These are phyloP conservation scores for Dactylellina leptospora DNA, from an alignment of 2,329 filamentous ascomycete species.

Conservation along the genomic window DNA sequence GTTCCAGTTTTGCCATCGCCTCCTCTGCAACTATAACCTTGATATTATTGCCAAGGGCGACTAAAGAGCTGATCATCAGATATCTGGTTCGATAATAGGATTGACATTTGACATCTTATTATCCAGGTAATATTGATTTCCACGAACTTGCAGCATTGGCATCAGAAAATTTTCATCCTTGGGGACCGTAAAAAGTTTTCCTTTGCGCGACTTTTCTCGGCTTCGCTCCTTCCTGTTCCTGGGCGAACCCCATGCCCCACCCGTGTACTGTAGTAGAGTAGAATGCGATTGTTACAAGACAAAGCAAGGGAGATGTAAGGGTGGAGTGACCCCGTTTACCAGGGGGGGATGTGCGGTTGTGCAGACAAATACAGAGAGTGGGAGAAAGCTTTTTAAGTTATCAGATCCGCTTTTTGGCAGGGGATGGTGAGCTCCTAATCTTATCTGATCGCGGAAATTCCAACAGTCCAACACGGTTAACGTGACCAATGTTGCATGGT, in stretches of 20 bases:
- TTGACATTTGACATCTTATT: slow-evolving; percentile 12
- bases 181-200: slow-evolving; percentile 7
- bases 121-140: neutral
- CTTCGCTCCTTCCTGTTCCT: slow-evolving; percentile 44
- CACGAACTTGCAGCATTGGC: slow-evolving; percentile 5
- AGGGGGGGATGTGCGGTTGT: slow-evolving; percentile 2
- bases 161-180: slow-evolving; percentile 25
- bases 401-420: slow-evolving; percentile 37
- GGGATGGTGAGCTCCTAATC: slow-evolving; percentile 41
- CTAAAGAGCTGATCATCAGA: slow-evolving; percentile 7
- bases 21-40: neutral
- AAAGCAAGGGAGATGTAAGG: too few relatives aligned
- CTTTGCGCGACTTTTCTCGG: slow-evolving; percentile 34
- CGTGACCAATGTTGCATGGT: too few relatives aligned
- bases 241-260: neutral
- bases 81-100: slow-evolving; percentile 40
- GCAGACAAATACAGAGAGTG: slow-evolving; percentile 12
- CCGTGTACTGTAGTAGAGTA: neutral
- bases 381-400: slow-evolving; percentile 53
- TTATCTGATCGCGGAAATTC: slow-evolving; percentile 42
- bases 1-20: neutral
- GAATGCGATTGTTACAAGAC: slow-evolving; percentile 15
- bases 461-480: slow-evolving; percentile 47
- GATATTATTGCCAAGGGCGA: slow-evolving; percentile 5
- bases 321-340: too few relatives aligned